These are phyloP conservation scores for Secale cereale DNA, from an alignment of 176 grass and related monocot genomes.

Conservation along the genomic window DNA sequence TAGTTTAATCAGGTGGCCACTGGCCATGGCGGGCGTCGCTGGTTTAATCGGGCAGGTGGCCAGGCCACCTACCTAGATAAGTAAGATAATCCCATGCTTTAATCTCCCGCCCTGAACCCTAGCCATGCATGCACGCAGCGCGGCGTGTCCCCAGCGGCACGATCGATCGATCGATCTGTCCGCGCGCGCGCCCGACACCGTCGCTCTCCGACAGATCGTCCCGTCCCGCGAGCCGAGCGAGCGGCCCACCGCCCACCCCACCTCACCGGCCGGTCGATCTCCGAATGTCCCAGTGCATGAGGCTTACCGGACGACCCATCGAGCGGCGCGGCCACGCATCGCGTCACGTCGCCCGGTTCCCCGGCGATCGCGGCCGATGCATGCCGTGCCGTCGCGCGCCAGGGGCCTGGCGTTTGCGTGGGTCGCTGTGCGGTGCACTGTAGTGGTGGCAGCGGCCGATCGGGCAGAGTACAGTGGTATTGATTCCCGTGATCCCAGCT, in stretches of 20 bases:
- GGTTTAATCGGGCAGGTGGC: not conserved
- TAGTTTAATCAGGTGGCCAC: not conserved
- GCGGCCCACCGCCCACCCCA: no score
- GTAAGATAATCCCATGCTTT: not conserved
- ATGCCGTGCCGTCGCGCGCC: not conserved
- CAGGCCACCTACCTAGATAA: not conserved
- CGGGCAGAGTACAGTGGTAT: not conserved
- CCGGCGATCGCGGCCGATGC: not conserved
- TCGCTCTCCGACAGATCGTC: slow-evolving; percentile 32
- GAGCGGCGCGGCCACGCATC: not conserved
- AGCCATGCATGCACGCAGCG: not conserved
- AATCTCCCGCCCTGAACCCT: not conserved
- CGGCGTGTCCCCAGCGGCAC: slow-evolving; percentile 31
- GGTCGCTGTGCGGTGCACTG: not conserved
- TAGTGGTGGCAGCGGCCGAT: not conserved
- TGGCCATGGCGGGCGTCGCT: no score
- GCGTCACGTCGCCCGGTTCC: not conserved
- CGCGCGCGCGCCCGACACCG: slow-evolving; percentile 19
- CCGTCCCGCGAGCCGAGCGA: not conserved
- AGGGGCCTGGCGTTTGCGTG: not conserved
- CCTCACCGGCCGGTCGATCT: not conserved
- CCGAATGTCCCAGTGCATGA: not conserved
- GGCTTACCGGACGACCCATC: not conserved
- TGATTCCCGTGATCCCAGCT: not conserved
- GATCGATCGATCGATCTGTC: not conserved